Evolutionary conservation across 352 stramenopile species (phyloP).

Genomic region (Thalassiosira sp.): DNA sequence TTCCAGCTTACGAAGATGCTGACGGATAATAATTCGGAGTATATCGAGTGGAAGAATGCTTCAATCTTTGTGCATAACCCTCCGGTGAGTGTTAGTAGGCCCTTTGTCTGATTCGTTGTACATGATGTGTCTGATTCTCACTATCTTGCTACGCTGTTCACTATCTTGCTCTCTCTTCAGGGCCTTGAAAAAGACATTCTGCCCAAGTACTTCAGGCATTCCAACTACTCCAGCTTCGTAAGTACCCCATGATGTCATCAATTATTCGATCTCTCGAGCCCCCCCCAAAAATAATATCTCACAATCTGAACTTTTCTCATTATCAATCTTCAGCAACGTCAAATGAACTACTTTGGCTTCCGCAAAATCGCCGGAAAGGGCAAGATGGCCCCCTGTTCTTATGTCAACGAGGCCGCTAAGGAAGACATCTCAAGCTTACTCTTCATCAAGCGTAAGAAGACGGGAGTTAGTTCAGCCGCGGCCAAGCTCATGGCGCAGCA

Average conservation of each 20-base stretch:
- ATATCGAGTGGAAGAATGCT: slow-evolving; percentile 77
- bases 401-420: slow-evolving; percentile 77
- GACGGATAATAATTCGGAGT: slow-evolving; percentile 76
- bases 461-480: slow-evolving; percentile 25
- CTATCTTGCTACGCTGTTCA: not conserved
- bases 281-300: not conserved
- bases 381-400: slow-evolving; percentile 83
- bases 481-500: slow-evolving; percentile 39
- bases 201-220: slow-evolving; percentile 79
- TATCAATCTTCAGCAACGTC: slow-evolving; percentile 49
- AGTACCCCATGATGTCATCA: slow-evolving; percentile 12
- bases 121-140: not conserved
- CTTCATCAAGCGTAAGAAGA: slow-evolving; percentile 71
- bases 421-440: slow-evolving; percentile 71
- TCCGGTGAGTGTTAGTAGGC: slow-evolving; percentile 24
- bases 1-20: slow-evolving; percentile 83
- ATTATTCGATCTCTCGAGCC: not conserved
- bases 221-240: slow-evolving; percentile 77
- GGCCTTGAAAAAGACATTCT: slow-evolving; percentile 58
- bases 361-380: slow-evolving; percentile 80
- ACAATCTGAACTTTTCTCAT: not conserved
- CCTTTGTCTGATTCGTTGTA: not conserved
- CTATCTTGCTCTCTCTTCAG: slow-evolving; percentile 9
- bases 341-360: slow-evolving; percentile 84
- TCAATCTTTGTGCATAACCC: slow-evolving; percentile 51